Evolutionary conservation across 495 filamentous ascomycete genomes (phyloP).

Genomic region (Glarea lozoyensis): DNA sequence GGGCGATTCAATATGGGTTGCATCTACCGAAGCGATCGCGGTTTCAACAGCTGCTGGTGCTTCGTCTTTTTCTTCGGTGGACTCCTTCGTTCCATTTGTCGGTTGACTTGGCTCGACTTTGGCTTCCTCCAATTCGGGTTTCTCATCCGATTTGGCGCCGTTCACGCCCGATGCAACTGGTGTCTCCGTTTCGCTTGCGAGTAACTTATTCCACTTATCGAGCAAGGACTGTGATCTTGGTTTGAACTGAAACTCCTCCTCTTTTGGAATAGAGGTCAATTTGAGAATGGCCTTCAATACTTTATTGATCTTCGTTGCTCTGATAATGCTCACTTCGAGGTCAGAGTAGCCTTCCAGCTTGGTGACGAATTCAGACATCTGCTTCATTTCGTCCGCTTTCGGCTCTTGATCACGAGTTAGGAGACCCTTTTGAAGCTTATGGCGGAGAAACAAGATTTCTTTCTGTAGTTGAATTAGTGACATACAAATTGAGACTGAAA

Average conservation of each 20-base stretch:
- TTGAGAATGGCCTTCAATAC: conserved; percentile 87
- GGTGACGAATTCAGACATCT: conserved; percentile 68
- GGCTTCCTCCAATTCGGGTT: conserved; percentile 29
- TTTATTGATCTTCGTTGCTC: conserved; percentile 86
- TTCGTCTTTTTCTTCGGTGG: conserved; percentile 23
- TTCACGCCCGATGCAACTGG: conserved; percentile 26
- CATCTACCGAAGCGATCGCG: conserved; percentile 22
- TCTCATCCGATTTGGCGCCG: conserved; percentile 33
- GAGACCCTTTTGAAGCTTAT: conserved; percentile 87
- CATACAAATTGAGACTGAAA: background rate
- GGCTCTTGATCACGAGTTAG: conserved; percentile 71
- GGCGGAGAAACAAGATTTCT: conserved; percentile 73
- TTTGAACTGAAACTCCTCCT: conserved; percentile 81
- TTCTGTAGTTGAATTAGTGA: conserved; percentile 30
- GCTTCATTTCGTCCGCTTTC: conserved; percentile 79
- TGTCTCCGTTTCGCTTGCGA: conserved; percentile 47
- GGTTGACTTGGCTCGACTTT: conserved; percentile 29
- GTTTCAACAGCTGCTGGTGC: conserved; percentile 26
- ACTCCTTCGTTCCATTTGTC: conserved; percentile 25
- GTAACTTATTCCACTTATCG: conserved; percentile 71
- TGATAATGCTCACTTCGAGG: conserved; percentile 78
- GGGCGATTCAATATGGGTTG: background rate
- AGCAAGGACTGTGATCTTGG: conserved; percentile 63
- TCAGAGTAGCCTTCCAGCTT: conserved; percentile 73
- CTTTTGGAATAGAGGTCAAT: conserved; percentile 67